Conservation (phyloP, 345 rosid genomes). For the Eucalyptus viminalis region DNA sequence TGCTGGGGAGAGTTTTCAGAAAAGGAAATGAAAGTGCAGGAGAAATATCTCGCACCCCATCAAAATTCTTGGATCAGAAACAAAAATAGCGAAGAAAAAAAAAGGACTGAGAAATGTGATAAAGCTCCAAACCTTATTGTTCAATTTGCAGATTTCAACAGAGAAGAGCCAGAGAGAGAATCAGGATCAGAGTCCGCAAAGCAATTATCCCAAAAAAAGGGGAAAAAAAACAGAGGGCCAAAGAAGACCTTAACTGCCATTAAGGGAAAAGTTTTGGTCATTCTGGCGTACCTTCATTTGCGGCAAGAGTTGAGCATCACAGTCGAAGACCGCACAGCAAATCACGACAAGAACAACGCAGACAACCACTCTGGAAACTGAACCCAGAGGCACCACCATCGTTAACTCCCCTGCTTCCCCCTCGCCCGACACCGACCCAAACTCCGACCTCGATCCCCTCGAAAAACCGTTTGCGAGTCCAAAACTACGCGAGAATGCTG, state of each 20-base stretch:
- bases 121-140: not conserved
- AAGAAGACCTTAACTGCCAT: not conserved
- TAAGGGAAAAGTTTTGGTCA: not conserved
- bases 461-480: not conserved
- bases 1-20: not conserved
- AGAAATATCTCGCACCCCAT: not conserved
- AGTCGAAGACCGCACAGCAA: constrained; percentile 9
- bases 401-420: not conserved
- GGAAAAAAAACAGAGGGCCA: not conserved
- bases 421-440: not conserved
- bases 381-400: not conserved
- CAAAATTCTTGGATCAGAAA: not conserved
- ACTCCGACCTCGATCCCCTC: not conserved
- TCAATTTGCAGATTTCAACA: not conserved
- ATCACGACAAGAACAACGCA: constrained; percentile 11
- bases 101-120: not conserved
- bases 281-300: constrained; percentile 31
- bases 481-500: not conserved
- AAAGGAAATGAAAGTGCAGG: not conserved
- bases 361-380: not conserved
- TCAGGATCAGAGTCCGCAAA: not conserved
- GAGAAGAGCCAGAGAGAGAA: not conserved
- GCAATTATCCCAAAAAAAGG: not conserved
- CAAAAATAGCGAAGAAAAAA: not conserved
- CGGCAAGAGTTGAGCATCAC: constrained; percentile 38